A percentile compares a stretch with the other conserved stretches of the same genome.
phyloP scores from a whole-genome alignment of 768 basidiomycete genomes.

The Lentinula edodes region DNA sequence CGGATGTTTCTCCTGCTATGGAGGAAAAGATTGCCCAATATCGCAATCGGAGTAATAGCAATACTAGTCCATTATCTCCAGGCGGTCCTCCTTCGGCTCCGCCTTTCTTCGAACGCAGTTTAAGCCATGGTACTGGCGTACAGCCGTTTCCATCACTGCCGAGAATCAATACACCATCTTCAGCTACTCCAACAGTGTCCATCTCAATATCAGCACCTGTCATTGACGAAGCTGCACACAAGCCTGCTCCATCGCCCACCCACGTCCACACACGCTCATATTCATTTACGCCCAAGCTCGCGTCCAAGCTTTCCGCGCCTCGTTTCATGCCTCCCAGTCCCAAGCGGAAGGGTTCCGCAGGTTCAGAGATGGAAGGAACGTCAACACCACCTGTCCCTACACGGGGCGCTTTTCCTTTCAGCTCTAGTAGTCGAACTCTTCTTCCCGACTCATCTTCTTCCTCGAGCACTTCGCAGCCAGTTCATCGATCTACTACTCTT shows the following conservation, averaged over 20 bases:
- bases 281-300: conserved; percentile 65
- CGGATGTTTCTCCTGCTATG: conserved; percentile 36
- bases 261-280: conserved; percentile 60
- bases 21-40: conserved; percentile 65
- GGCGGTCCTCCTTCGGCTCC: conserved; percentile 24
- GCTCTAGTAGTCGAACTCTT: not conserved
- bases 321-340: conserved; percentile 49
- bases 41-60: conserved; percentile 53
- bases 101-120: conserved; percentile 12
- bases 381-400: conserved; percentile 9
- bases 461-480: not conserved
- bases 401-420: not conserved
- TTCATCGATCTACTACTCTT: conserved; percentile 24
- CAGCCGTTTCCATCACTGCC: conserved; percentile 37
- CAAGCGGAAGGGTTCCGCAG: conserved; percentile 48
- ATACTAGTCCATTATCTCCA: conserved; percentile 30
- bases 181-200: conserved; percentile 28
- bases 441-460: not conserved
- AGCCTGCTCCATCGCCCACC: not conserved
- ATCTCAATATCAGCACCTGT: conserved; percentile 23
- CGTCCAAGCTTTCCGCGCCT: conserved; percentile 60
- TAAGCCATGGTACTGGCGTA: conserved; percentile 9
- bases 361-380: conserved; percentile 30
- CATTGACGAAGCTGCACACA: conserved; percentile 18
- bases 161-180: conserved; percentile 15